Conservation (phyloP, 148 eudicot genomes). For the Silene uniflora region DNA sequence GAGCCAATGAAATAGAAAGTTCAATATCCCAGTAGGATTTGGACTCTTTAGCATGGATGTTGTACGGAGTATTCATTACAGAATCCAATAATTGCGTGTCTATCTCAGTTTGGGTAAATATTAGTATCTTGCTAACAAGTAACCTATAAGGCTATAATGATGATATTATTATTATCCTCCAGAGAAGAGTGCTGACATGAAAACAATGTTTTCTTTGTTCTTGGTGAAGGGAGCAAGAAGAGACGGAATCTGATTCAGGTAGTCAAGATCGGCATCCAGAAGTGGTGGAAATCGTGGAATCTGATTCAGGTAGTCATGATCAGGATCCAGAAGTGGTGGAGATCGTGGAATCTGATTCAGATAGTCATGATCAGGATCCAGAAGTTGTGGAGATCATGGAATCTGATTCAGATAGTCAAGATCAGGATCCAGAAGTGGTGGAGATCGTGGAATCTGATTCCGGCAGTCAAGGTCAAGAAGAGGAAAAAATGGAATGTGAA, state of each 20-base stretch:
- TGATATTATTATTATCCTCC: neutral
- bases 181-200: neutral
- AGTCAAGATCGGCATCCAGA: too few species aligned
- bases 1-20: too few species aligned
- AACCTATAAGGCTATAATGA: too few species aligned
- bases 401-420: neutral
- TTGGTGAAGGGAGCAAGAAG: conserved; percentile 5
- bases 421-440: neutral
- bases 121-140: neutral
- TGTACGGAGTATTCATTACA: neutral
- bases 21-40: too few species aligned
- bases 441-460: neutral
- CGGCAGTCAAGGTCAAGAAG: neutral
- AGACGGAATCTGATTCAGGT: neutral
- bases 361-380: neutral
- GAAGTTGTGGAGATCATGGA: neutral
- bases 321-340: too few species aligned
- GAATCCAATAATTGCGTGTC: neutral
- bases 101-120: neutral
- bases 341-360: too few species aligned
- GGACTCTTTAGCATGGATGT: too few species aligned
- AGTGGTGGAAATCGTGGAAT: too few species aligned
- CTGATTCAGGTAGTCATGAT: too few species aligned
- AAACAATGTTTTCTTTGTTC: neutral
- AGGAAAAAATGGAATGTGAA: neutral